These are phyloP conservation scores for Penicillium soppii DNA, from an alignment of 495 filamentous ascomycete genomes.

Conservation along the genomic window DNA sequence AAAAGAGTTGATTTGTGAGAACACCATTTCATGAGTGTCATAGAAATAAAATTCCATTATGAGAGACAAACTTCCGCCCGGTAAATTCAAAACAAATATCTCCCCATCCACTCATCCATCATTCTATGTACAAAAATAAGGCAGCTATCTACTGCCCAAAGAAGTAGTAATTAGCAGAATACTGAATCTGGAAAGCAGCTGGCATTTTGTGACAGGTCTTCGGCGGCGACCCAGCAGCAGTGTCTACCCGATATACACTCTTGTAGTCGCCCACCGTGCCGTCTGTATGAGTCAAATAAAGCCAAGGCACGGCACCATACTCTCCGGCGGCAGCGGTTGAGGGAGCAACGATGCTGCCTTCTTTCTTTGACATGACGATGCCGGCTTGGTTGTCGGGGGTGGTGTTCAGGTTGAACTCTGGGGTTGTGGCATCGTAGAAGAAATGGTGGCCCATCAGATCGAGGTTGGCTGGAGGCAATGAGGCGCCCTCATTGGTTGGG, in stretches of 20 bases:
- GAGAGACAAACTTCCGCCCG: neutral
- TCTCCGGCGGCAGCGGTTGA: constrained; percentile 51
- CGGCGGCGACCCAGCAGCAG: constrained; percentile 77
- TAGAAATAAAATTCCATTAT: neutral
- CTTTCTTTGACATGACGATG: constrained; percentile 62
- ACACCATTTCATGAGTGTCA: neutral
- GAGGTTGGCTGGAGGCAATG: constrained; percentile 52
- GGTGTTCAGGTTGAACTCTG: constrained; percentile 78
- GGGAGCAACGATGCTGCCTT: constrained; percentile 56
- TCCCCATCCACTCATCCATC: neutral
- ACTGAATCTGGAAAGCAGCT: constrained; percentile 67
- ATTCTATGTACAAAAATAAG: constrained; percentile 12
- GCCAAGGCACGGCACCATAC: constrained; percentile 61
- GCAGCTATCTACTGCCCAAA: constrained; percentile 39
- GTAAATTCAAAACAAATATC: neutral
- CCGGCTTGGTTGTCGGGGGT: constrained; percentile 51
- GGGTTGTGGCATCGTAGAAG: constrained; percentile 61
- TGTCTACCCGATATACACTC: constrained; percentile 83
- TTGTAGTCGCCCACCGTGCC: constrained; percentile 62
- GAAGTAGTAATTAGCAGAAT: constrained; percentile 75
- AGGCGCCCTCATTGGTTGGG: constrained; percentile 17
- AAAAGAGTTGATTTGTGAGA: no score
- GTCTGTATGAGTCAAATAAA: constrained; percentile 47
- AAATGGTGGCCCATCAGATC: constrained; percentile 78
- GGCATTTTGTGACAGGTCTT: constrained; percentile 68